Conservation (phyloP, 225 moss, liverwort and hornwort species). For the Sphagnum contortum region DNA sequence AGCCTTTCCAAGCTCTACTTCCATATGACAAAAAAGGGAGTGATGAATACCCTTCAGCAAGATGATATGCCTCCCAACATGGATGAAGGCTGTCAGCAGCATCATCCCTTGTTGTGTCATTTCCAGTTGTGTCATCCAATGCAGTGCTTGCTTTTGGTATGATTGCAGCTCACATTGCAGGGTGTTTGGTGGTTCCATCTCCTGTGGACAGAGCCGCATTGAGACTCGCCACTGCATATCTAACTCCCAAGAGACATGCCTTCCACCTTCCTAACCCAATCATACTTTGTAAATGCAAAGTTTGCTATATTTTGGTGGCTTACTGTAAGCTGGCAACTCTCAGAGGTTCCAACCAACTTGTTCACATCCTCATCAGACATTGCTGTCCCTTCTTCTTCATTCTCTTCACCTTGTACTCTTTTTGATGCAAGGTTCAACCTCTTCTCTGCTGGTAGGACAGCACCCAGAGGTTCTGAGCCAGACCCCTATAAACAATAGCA, state of each 20-base stretch:
- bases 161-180: conserved; percentile 67
- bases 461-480: neutral
- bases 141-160: conserved; percentile 86
- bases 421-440: conserved; percentile 51
- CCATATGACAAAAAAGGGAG: neutral
- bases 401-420: conserved; percentile 28
- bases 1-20: neutral
- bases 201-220: conserved; percentile 24
- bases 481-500: no score
- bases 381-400: conserved; percentile 49
- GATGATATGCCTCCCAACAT: conserved; percentile 79
- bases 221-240: no score
- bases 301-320: neutral
- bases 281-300: neutral
- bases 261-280: neutral
- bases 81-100: conserved; percentile 82
- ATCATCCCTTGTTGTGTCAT: conserved; percentile 45
- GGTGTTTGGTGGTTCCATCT: conserved; percentile 61
- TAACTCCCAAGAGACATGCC: neutral
- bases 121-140: conserved; percentile 83
- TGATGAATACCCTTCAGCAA: conserved; percentile 49
- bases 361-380: conserved; percentile 76
- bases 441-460: conserved; percentile 26
- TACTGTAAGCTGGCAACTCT: conserved; percentile 70
- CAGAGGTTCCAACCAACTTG: conserved; percentile 71